Evolutionary conservation across 257 asterid genomes (phyloP).

Genomic region (Dorcoceras hygrometricum): DNA sequence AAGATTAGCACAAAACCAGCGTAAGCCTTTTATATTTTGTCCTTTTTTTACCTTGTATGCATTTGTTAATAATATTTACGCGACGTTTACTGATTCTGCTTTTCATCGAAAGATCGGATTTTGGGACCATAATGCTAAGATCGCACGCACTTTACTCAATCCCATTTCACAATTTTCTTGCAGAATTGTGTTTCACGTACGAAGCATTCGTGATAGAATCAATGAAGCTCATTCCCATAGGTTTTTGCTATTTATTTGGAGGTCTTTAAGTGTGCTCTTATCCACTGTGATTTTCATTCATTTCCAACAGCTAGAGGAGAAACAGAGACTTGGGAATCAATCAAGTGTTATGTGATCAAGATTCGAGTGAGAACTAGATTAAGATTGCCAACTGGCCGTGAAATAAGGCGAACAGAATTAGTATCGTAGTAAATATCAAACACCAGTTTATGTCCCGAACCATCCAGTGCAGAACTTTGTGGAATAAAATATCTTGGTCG

Average conservation of each 20-base stretch:
- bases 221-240: not conserved
- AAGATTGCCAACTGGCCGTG: no score
- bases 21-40: conserved; percentile 16
- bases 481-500: no score
- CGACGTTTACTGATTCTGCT: not conserved
- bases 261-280: not conserved
- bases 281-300: not conserved
- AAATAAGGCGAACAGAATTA: no score
- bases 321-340: not conserved
- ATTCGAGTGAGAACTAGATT: not conserved
- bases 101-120: conserved; percentile 4
- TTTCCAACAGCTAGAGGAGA: not conserved
- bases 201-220: not conserved
- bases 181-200: not conserved
- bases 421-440: no score
- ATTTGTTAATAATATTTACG: no score
- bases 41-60: not conserved
- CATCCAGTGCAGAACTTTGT: no score
- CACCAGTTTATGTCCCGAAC: no score
- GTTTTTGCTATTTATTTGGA: not conserved
- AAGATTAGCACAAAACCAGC: not conserved
- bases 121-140: not conserved
- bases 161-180: not conserved
- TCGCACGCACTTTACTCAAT: not conserved
- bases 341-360: conserved; percentile 4